Evolutionary conservation across 495 filamentous ascomycete species (phyloP).

Genomic region (Cercophora sp.): DNA sequence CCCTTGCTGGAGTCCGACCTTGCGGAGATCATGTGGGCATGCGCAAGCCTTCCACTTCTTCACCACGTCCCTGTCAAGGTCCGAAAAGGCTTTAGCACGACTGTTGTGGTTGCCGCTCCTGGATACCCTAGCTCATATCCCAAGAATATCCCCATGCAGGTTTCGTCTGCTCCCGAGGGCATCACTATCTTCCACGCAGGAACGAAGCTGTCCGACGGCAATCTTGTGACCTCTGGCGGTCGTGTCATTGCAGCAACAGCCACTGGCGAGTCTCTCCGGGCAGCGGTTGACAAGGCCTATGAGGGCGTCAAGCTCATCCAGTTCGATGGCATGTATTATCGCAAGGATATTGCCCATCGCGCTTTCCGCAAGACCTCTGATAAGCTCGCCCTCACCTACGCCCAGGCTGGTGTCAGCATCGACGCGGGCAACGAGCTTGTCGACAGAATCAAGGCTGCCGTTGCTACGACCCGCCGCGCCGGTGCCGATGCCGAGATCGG

Average conservation of each 20-base stretch:
- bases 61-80: slow-evolving; percentile 65
- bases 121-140: slow-evolving; percentile 91
- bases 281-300: slow-evolving; percentile 83
- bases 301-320: slow-evolving; percentile 69
- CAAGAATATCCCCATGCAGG: slow-evolving; percentile 73
- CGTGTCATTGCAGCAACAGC: slow-evolving; percentile 88
- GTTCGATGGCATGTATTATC: slow-evolving; percentile 88
- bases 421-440: slow-evolving; percentile 89
- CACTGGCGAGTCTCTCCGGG: slow-evolving; percentile 66
- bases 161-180: slow-evolving; percentile 35
- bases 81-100: slow-evolving; percentile 67
- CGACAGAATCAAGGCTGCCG: slow-evolving; percentile 77
- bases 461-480: slow-evolving; percentile 71
- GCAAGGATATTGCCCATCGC: slow-evolving; percentile 86
- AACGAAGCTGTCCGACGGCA: slow-evolving; percentile 58
- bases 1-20: slow-evolving; percentile 85
- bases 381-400: slow-evolving; percentile 88
- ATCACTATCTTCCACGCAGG: slow-evolving; percentile 91
- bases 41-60: slow-evolving; percentile 69
- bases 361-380: slow-evolving; percentile 46
- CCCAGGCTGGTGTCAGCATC: slow-evolving; percentile 87
- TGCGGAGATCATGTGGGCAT: slow-evolving; percentile 86
- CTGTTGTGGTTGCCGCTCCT: slow-evolving; percentile 87
- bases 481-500: slow-evolving; percentile 90
- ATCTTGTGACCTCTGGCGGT: slow-evolving; percentile 74